A percentile compares a stretch with the other conserved stretches of the same genome.
Conservation (phyloP, 2,329 filamentous ascomycete species). For the Fusarium concolor region DNA sequence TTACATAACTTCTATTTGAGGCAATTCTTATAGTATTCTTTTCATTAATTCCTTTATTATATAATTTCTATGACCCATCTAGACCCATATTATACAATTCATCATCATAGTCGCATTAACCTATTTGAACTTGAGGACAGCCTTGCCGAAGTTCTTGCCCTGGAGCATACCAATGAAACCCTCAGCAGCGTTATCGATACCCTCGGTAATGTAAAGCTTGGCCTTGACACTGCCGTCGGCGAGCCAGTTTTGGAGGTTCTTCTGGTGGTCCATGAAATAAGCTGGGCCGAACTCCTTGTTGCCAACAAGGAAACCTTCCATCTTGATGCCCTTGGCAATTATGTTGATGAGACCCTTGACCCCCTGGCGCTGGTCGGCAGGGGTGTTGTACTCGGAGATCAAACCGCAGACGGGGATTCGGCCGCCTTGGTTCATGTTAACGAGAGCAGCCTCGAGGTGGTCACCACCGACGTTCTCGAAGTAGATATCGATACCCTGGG, state of each 20-base stretch:
- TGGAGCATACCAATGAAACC: conserved; percentile 80
- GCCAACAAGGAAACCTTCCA: conserved; percentile 81
- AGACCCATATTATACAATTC: conserved; percentile 10
- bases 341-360: conserved; percentile 74
- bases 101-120: conserved; percentile 18
- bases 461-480: conserved; percentile 67
- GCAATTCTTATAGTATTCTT: not conserved
- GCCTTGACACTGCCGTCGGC: conserved; percentile 79
- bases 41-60: conserved; percentile 15
- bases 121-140: conserved; percentile 72
- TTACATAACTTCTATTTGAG: no score
- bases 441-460: conserved; percentile 61
- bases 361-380: conserved; percentile 67
- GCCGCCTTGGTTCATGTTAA: conserved; percentile 68
- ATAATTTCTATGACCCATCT: not conserved
- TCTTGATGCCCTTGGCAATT: conserved; percentile 74
- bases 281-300: conserved; percentile 74
- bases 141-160: conserved; percentile 89
- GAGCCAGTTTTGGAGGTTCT: conserved; percentile 81
- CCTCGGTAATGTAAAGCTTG: conserved; percentile 74
- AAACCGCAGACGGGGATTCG: conserved; percentile 75
- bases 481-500: conserved; percentile 79
- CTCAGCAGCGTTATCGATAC: conserved; percentile 82
- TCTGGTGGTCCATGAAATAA: conserved; percentile 77
- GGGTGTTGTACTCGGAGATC: conserved; percentile 76